phyloP scores from a whole-genome alignment of 805 yeast genomes.

The Naumovozyma castellii region DNA sequence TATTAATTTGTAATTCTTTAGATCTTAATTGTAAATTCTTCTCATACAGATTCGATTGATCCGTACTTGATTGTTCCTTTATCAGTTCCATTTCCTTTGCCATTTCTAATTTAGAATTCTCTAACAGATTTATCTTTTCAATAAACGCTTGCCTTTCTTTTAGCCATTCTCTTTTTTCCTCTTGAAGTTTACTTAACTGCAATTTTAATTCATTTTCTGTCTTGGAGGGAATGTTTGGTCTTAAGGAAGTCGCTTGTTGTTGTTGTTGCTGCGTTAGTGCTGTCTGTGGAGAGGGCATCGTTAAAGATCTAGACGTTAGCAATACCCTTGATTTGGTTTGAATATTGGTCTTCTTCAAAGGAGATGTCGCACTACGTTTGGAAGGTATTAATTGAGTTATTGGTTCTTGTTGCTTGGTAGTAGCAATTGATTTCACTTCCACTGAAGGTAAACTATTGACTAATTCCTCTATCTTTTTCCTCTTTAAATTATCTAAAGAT shows the following conservation, averaged over 20 bases:
- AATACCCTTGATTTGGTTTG: constrained; percentile 9
- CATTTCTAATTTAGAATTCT: constrained; percentile 33
- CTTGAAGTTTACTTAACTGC: constrained; percentile 43
- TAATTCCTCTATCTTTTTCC: constrained; percentile 54
- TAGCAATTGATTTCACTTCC: no score
- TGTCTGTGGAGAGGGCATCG: constrained; percentile 18
- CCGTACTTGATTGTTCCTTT: constrained; percentile 24
- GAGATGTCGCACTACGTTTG: constrained; percentile 64
- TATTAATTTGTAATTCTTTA: constrained; percentile 16
- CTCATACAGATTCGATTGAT: constrained; percentile 4
- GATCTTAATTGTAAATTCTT: constrained; percentile 17
- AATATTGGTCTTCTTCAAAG: constrained; percentile 37
- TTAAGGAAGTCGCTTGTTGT: background rate
- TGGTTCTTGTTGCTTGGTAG: no score
- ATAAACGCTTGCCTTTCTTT: constrained; percentile 26
- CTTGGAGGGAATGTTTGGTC: constrained; percentile 12
- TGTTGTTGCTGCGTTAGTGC: background rate
- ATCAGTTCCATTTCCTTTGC: constrained; percentile 38
- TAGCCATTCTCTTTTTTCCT: constrained; percentile 38
- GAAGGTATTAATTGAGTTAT: constrained; percentile 40
- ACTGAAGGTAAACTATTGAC: constrained; percentile 28
- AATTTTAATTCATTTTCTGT: constrained; percentile 3
- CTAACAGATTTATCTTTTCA: constrained; percentile 23
- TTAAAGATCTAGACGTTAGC: constrained; percentile 19
- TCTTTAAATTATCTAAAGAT: constrained; percentile 68